Percentiles rank a stretch among this genome's conserved stretches.
Conservation (phyloP, 2,329 filamentous ascomycete genomes). For the Cladorrhinum sp. region DNA sequence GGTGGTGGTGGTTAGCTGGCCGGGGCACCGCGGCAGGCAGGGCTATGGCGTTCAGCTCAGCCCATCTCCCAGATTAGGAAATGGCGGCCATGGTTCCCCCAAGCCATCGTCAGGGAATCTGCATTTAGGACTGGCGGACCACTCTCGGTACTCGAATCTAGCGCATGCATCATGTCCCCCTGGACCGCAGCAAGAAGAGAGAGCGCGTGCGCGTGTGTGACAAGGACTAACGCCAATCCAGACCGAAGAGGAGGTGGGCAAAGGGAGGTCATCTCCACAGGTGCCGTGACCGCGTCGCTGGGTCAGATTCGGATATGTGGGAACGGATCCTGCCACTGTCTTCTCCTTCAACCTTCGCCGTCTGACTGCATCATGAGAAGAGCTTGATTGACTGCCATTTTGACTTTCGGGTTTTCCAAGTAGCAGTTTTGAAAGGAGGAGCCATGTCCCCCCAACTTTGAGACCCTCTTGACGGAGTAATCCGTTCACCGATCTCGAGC, state of each 20-base stretch:
- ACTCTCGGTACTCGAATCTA: not conserved
- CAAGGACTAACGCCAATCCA: not conserved
- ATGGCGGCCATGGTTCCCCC: not conserved
- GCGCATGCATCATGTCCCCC: not conserved
- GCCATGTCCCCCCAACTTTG: not conserved
- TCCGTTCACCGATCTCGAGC: not conserved
- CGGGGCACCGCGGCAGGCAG: not conserved
- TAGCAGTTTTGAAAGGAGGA: not conserved
- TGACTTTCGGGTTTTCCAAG: not conserved
- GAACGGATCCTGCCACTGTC: not conserved
- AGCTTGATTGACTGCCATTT: not conserved
- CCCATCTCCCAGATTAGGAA: not conserved
- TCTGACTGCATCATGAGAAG: not conserved
- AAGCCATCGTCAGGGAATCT: conserved; percentile 1
- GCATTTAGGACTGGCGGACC: not conserved
- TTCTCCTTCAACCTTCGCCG: not conserved
- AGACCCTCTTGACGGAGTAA: not conserved
- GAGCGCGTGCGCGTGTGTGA: not conserved
- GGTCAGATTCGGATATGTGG: not conserved
- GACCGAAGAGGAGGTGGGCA: not conserved
- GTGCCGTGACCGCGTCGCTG: not conserved
- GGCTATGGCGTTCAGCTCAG: not conserved
- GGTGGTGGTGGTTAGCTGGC: not conserved
- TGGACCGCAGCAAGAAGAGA: not conserved
- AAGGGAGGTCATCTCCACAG: not conserved